phyloP scores from a whole-genome alignment of 1,139 yeast species.

The Saccharomyces hybrid region DNA sequence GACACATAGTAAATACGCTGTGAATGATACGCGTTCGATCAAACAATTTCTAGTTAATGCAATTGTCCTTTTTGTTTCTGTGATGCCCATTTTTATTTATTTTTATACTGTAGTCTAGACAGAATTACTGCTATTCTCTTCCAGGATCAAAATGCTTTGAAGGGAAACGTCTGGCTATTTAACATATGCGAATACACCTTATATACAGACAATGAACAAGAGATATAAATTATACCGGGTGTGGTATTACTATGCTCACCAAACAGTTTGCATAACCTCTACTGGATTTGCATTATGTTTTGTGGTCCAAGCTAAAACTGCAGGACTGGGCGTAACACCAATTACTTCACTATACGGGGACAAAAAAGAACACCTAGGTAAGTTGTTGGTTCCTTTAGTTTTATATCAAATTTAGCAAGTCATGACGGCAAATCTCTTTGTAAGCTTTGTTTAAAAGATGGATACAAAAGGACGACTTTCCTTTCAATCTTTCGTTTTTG shows the following conservation, averaged over 20 bases:
- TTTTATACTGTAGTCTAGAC: slow-evolving; percentile 6
- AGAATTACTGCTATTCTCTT: neutral
- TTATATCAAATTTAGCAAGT: slow-evolving; percentile 85
- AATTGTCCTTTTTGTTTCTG: slow-evolving; percentile 6
- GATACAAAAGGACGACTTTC: slow-evolving; percentile 26
- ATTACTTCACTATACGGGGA: slow-evolving; percentile 74
- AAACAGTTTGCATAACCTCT: no score
- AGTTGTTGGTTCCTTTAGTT: slow-evolving; percentile 70
- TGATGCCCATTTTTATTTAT: slow-evolving; percentile 10
- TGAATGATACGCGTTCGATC: slow-evolving; percentile 7
- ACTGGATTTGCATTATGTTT: slow-evolving; percentile 57
- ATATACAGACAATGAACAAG: neutral
- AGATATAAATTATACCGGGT: neutral
- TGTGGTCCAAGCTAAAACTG: slow-evolving; percentile 91
- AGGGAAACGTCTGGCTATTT: neutral
- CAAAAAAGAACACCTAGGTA: slow-evolving; percentile 54
- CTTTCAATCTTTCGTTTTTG: neutral
- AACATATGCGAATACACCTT: neutral
- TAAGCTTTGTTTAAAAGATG: slow-evolving; percentile 56
- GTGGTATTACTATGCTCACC: neutral
- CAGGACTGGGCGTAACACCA: slow-evolving; percentile 82
- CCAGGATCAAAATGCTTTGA: neutral
- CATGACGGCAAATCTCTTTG: slow-evolving; percentile 62
- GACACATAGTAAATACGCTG: slow-evolving; percentile 4
- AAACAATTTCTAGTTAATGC: slow-evolving; percentile 7